These are phyloP conservation scores for Botryotinia calthae DNA, from an alignment of 2,329 filamentous ascomycete species.

Conservation along the genomic window DNA sequence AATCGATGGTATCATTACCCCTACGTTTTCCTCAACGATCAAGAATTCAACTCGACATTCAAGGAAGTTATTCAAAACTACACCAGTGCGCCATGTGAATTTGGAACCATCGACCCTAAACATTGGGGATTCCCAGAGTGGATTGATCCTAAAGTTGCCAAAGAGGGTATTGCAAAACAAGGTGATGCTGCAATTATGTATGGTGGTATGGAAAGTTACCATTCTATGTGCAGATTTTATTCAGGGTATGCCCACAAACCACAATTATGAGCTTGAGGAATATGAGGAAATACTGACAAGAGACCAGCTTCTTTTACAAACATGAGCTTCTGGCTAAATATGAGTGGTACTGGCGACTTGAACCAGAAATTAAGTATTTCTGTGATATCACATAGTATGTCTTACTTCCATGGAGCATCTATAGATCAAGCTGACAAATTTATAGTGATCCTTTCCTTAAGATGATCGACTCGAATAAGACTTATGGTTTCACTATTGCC, in stretches of 20 bases:
- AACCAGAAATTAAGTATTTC: constrained; percentile 99
- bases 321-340: constrained; percentile 93
- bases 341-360: constrained; percentile 99
- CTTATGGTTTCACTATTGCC: constrained; percentile 97
- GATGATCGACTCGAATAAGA: constrained; percentile 95
- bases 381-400: constrained; percentile 97
- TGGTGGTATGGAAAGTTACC: constrained; percentile 96
- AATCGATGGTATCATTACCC: constrained; percentile 99
- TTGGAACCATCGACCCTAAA: constrained; percentile 83
- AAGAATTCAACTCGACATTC: constrained; percentile 93
- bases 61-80: constrained; percentile 85
- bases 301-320: constrained; percentile 84
- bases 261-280: neutral
- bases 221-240: constrained; percentile 99
- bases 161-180: constrained; percentile 94
- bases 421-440: constrained; percentile 2
- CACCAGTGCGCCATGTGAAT: constrained; percentile 84
- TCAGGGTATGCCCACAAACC: constrained; percentile 66
- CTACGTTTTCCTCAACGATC: constrained; percentile 97
- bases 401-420: neutral
- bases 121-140: constrained; percentile 98
- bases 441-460: constrained; percentile 85
- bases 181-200: constrained; percentile 99
- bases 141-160: constrained; percentile 89
- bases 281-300: constrained; percentile 24